Conservation (phyloP, 768 basidiomycete genomes). For the Pisolithus microcarpus region DNA sequence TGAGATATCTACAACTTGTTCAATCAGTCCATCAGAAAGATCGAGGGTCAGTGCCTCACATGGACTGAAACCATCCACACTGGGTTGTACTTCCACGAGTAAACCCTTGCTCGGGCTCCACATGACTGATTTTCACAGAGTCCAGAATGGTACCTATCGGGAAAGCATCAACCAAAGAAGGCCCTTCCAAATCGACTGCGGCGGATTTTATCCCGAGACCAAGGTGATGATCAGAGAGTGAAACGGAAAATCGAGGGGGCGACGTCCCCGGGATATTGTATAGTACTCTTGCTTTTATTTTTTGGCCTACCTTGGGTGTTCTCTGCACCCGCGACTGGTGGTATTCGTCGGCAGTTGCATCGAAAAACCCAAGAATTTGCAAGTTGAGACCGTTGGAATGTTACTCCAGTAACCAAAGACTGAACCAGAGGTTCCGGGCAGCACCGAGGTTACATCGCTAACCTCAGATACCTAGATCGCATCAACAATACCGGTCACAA, state of each 20-base stretch:
- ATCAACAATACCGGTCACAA: constrained; percentile 1
- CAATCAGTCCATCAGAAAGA: not conserved
- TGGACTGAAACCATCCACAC: constrained; percentile 79
- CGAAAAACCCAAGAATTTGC: constrained; percentile 87
- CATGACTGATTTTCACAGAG: constrained; percentile 59
- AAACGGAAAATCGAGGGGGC: constrained; percentile 81
- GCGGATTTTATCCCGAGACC: constrained; percentile 39
- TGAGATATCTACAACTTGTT: constrained; percentile 71
- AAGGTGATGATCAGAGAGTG: constrained; percentile 66
- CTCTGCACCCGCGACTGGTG: constrained; percentile 51
- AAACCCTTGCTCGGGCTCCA: constrained; percentile 83
- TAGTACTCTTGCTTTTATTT: constrained; percentile 77
- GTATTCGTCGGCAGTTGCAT: constrained; percentile 78
- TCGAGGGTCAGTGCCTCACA: constrained; percentile 41
- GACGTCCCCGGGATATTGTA: constrained; percentile 64
- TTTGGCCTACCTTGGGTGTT: constrained; percentile 56
- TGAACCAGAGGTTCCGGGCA: constrained; percentile 84
- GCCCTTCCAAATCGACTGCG: constrained; percentile 15
- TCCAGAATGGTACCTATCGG: constrained; percentile 72
- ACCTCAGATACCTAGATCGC: constrained; percentile 62
- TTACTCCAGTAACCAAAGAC: constrained; percentile 69
- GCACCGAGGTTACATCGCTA: constrained; percentile 67
- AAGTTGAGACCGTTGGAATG: constrained; percentile 73
- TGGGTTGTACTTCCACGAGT: constrained; percentile 56
- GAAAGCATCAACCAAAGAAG: constrained; percentile 47